A percentile compares a stretch with the other conserved stretches of the same genome.
Evolutionary conservation across 2,329 filamentous ascomycete species (phyloP).

Genomic region (Escovopsis weberi): DNA sequence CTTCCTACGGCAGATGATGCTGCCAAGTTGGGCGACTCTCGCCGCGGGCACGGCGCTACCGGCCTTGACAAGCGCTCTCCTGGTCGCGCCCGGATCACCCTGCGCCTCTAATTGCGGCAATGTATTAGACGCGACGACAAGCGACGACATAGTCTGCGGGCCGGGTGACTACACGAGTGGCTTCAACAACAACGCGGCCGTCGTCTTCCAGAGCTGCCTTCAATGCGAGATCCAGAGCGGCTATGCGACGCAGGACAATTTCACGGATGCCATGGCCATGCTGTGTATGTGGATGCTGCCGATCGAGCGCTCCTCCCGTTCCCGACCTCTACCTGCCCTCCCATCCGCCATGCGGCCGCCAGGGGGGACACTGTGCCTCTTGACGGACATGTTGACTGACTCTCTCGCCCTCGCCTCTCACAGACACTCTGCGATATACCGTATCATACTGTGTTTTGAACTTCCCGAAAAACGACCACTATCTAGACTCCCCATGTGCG

Average conservation of each 20-base stretch:
- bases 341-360: too few relatives aligned
- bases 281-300: conserved; percentile 33
- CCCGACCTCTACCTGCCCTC: not conserved
- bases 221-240: conserved; percentile 37
- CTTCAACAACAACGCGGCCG: conserved; percentile 26
- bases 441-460: conserved; percentile 42
- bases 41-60: conserved; percentile 9
- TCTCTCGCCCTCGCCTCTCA: conserved; percentile 6
- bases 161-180: conserved; percentile 14
- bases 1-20: conserved; percentile 2
- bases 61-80: conserved; percentile 16
- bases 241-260: conserved; percentile 24
- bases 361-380: too few relatives aligned
- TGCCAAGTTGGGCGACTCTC: conserved; percentile 9
- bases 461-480: conserved; percentile 25
- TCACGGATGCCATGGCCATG: conserved; percentile 38
- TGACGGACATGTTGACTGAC: not conserved
- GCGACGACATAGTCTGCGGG: conserved; percentile 33
- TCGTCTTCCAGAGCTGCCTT: conserved; percentile 37
- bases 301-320: not conserved
- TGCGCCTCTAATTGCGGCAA: conserved; percentile 40
- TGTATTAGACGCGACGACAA: conserved; percentile 29
- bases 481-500: conserved; percentile 31
- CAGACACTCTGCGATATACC: conserved; percentile 45
- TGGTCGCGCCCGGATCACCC: conserved; percentile 32